Conservation (phyloP, 192 early-diverging fungal species). For the Backusella westeae region DNA sequence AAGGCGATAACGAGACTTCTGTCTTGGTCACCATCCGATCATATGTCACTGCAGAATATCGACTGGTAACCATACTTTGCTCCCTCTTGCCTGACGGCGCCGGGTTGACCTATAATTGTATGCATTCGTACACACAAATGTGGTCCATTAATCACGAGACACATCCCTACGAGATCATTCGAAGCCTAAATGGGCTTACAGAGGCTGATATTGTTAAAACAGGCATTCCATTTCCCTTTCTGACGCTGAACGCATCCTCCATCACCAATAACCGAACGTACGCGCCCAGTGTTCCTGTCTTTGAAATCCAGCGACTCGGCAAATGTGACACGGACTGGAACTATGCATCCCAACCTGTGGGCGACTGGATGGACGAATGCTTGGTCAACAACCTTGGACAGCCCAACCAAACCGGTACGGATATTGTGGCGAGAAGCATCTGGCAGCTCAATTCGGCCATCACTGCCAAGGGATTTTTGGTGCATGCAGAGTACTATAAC, state of each 20-base stretch:
- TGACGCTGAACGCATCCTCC: not conserved
- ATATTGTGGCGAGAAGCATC: not conserved
- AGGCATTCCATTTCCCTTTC: not conserved
- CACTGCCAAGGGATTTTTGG: not conserved
- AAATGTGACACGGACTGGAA: not conserved
- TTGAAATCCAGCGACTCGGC: not conserved
- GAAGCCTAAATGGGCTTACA: not conserved
- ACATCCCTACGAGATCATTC: not conserved
- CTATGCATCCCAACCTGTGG: not conserved
- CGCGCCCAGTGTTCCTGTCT: not conserved
- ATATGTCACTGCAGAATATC: not conserved
- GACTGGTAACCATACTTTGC: not conserved
- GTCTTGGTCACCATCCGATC: not conserved
- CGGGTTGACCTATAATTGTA: not conserved
- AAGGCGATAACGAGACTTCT: not conserved
- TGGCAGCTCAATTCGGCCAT: slow-evolving; percentile 1
- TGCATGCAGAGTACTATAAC: not conserved
- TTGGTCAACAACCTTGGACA: not conserved
- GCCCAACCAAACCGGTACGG: not conserved
- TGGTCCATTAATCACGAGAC: not conserved
- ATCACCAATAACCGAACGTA: not conserved
- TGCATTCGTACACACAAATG: not conserved
- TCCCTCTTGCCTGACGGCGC: not conserved
- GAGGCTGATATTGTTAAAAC: not conserved
- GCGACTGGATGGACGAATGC: not conserved